Percentiles rank a stretch among this genome's conserved stretches.
Evolutionary conservation across 73 alveolate genomes (phyloP).

Genomic region (Paramecium caudatum): DNA sequence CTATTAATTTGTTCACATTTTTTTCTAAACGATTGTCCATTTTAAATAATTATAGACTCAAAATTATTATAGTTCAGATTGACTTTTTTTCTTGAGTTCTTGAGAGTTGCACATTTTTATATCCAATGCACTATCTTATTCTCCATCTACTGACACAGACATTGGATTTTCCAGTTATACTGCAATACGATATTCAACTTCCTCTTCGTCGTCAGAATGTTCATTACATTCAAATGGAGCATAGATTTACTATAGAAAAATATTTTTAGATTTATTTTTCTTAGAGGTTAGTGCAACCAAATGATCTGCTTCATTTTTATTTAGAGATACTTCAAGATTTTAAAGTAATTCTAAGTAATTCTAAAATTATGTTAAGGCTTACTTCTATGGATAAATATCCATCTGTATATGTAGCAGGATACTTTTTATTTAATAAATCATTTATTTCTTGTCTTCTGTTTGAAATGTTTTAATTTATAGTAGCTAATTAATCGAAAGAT

Average conservation of each 20-base stretch:
- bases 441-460: not conserved
- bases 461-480: not conserved
- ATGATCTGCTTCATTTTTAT: constrained; percentile 27
- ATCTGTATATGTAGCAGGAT: constrained; percentile 6
- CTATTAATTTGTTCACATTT: constrained; percentile 40
- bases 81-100: constrained; percentile 36
- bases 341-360: not conserved
- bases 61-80: constrained; percentile 41
- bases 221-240: constrained; percentile 7
- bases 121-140: constrained; percentile 26
- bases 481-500: not conserved
- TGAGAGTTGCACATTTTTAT: constrained; percentile 32
- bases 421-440: not conserved
- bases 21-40: constrained; percentile 51
- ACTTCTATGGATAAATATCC: not conserved
- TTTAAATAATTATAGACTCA: constrained; percentile 13
- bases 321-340: not conserved
- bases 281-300: not conserved
- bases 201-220: constrained; percentile 3
- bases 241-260: not conserved
- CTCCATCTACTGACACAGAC: constrained; percentile 36
- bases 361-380: not conserved
- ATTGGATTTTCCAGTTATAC: constrained; percentile 25
- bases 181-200: not conserved
- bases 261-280: not conserved